Percentiles rank a stretch among this genome's conserved stretches.
These are phyloP conservation scores for Mrakia hoshinonis DNA, from an alignment of 768 basidiomycete species.

Conservation along the genomic window DNA sequence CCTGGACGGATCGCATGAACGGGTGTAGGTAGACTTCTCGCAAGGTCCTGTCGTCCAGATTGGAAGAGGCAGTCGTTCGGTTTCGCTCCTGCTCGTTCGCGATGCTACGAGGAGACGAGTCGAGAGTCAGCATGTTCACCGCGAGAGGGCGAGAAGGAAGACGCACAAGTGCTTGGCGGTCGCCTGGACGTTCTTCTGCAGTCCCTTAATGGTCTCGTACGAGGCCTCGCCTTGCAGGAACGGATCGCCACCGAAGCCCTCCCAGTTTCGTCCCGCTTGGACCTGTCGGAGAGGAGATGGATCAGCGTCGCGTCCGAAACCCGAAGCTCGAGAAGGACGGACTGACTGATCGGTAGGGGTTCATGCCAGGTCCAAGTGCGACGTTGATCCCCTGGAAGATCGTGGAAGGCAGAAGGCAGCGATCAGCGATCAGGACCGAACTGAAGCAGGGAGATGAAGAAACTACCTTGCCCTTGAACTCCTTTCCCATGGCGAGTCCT, in stretches of 20 bases:
- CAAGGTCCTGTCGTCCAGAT: slow-evolving; percentile 70
- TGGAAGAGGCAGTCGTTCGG: slow-evolving; percentile 46
- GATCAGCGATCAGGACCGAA: too few relatives aligned
- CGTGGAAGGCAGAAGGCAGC: too few relatives aligned
- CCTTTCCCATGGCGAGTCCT: slow-evolving; percentile 19
- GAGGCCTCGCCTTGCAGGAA: slow-evolving; percentile 67
- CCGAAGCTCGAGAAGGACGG: too few relatives aligned
- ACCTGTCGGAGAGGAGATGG: too few relatives aligned
- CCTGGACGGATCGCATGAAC: slow-evolving; percentile 48
- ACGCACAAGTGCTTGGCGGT: slow-evolving; percentile 38
- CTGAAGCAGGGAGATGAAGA: too few relatives aligned
- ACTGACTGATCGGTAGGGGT: too few relatives aligned
- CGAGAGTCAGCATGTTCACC: too few relatives aligned
- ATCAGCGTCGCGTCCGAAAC: too few relatives aligned
- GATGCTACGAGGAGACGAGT: neutral
- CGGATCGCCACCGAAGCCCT: slow-evolving; percentile 50
- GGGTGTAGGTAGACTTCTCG: slow-evolving; percentile 51
- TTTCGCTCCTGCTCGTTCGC: slow-evolving; percentile 39
- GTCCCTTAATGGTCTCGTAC: slow-evolving; percentile 60
- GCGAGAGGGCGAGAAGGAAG: slow-evolving; percentile 37
- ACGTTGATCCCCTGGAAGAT: too few relatives aligned
- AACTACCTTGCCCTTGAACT: slow-evolving; percentile 15
- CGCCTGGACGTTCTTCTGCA: slow-evolving; percentile 42
- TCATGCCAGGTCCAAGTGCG: neutral
- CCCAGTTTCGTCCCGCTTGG: slow-evolving; percentile 80